Percentiles rank a stretch among this genome's conserved stretches.
Conservation (phyloP, 768 basidiomycete genomes). For the Lactarius trivialis region DNA sequence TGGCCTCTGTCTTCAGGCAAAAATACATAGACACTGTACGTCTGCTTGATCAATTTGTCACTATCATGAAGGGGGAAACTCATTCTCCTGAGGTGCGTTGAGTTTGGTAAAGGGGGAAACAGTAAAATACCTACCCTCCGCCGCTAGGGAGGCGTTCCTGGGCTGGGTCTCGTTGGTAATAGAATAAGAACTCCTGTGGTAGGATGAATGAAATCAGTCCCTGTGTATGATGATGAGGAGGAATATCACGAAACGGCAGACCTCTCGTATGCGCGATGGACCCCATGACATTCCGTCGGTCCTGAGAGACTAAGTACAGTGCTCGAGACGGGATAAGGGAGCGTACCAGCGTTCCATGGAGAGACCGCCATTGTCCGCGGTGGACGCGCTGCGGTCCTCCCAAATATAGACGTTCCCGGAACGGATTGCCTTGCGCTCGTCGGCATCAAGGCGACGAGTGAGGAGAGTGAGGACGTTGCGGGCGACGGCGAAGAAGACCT, state of each 20-base stretch:
- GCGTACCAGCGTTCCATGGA: constrained; percentile 68
- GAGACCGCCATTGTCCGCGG: constrained; percentile 67
- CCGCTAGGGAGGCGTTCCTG: constrained; percentile 25
- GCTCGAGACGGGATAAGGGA: neutral
- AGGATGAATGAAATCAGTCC: constrained; percentile 3
- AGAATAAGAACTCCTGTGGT: constrained; percentile 73
- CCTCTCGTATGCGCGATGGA: constrained; percentile 77
- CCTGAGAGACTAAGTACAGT: neutral
- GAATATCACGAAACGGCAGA: constrained; percentile 31
- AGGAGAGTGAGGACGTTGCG: constrained; percentile 62
- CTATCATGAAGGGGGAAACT: constrained; percentile 30
- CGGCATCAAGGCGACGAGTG: constrained; percentile 68
- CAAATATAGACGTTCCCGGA: constrained; percentile 48
- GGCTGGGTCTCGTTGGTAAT: constrained; percentile 48
- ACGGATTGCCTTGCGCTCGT: constrained; percentile 52
- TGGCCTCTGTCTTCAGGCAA: constrained; percentile 33
- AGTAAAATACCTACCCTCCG: constrained; percentile 16
- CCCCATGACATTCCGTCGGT: constrained; percentile 82
- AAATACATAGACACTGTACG: constrained; percentile 71
- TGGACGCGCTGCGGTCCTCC: constrained; percentile 71
- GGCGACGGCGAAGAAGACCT: constrained; percentile 69
- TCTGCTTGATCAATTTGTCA: constrained; percentile 64
- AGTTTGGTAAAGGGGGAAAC: neutral
- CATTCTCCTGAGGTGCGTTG: constrained; percentile 33
- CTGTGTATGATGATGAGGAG: neutral